phyloP scores from a whole-genome alignment of 192 early-diverging fungal species.

The Backusella westeae region DNA sequence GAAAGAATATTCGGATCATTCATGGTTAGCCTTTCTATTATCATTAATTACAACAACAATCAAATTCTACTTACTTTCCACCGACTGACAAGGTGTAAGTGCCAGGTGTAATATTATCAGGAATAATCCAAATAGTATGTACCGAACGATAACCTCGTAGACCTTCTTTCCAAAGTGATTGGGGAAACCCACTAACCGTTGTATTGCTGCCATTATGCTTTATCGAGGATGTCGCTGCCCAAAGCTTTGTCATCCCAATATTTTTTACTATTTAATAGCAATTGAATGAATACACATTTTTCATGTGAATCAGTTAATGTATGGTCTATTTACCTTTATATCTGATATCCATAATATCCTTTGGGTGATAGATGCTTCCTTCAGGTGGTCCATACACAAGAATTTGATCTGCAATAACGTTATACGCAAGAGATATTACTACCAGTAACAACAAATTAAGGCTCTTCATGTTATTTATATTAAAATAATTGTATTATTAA shows the following conservation, averaged over 20 bases:
- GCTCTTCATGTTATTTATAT: neutral
- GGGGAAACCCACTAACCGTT: neutral
- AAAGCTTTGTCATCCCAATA: conserved; percentile 8
- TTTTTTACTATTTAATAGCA: neutral
- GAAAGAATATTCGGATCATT: neutral
- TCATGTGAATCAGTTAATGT: neutral
- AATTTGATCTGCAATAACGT: neutral
- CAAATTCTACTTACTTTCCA: conserved; percentile 1
- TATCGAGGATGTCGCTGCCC: neutral
- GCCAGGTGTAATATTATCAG: conserved; percentile 3
- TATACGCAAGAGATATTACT: neutral
- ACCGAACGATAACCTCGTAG: too few species aligned
- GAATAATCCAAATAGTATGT: conserved; percentile 8
- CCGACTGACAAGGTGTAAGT: neutral
- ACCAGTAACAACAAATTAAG: neutral
- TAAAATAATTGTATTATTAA: neutral
- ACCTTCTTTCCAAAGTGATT: neutral
- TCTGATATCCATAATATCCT: conserved; percentile 7
- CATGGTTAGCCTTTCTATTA: neutral
- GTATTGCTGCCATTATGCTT: neutral
- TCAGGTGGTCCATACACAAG: neutral
- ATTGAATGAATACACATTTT: neutral
- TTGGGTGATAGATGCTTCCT: neutral
- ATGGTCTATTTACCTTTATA: neutral
- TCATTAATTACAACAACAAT: neutral